Evolutionary conservation across 108 stramenopile species (phyloP), one percentile per base, ranked within the genome.

Genomic region (Conticribra weissflogii): DNA sequence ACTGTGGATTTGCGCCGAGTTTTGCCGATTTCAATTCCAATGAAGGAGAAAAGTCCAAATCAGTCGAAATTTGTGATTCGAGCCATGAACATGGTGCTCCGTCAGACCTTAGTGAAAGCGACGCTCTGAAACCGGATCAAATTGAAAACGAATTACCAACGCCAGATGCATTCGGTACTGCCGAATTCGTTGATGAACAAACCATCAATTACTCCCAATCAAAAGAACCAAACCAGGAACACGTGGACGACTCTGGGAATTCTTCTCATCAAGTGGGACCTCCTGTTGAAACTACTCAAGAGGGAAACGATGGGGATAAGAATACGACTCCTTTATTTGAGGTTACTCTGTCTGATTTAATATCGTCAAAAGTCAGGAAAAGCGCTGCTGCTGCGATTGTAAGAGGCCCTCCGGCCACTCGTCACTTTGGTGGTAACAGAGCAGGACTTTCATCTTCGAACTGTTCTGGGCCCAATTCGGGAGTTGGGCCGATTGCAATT

Each of bases 391-490:
- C 91, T 9, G 94, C 94, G 5, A 74, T 95, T 19, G 82, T 95
- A 12, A 62, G 94, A 63, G 94, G 91, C 9, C 94, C 94, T 29
- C 94, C 94, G 9, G 94, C 94, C 0, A 84, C 91, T 3, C 81
- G 90, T 5, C 91, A 92, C 66, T 95, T 95, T 81, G 94, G 94
- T 25, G 94, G 94, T 17, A 93, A 92, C 62, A 78, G 94, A 24
- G 94, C 91, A 45, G 94, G 91, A 12, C 67, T 95, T 21, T 63
- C 52, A 27, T 63, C 36, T 54, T 50, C 36, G 12, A 45, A 59
- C 21, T 66, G 72, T 23, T 67, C 68, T 33, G 71, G 63, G 27
- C 46, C 46, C 63, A 73, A 66, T 36, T 82, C 84, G 56, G 91
- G 93, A 21, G 87, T 94, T 47, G 86, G 93, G 21, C 85, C 85